Percentiles rank a stretch among this genome's conserved stretches.
Conservation (phyloP, 2,329 filamentous ascomycete species). For the Venturia pyrina region DNA sequence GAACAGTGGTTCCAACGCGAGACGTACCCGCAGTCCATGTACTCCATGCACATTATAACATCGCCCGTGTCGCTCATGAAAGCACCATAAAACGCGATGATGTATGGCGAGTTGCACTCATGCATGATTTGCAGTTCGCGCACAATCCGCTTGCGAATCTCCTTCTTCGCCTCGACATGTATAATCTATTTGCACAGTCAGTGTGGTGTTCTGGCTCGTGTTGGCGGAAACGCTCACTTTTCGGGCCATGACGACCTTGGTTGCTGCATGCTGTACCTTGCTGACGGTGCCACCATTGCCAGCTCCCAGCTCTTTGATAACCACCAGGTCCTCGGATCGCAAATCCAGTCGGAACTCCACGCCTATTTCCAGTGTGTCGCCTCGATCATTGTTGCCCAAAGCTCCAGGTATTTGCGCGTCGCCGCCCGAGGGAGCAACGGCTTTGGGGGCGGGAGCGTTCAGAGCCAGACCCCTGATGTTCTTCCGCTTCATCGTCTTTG, state of each 20-base stretch:
- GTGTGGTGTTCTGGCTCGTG: neutral
- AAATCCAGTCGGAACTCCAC: conserved; percentile 94
- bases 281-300: conserved; percentile 97
- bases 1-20: neutral
- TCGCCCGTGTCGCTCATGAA: conserved; percentile 95
- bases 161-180: conserved; percentile 94
- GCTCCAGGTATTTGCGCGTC: conserved; percentile 54
- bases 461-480: conserved; percentile 94
- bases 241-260: conserved; percentile 92
- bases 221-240: conserved; percentile 54
- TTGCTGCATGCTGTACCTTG: conserved; percentile 91
- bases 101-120: conserved; percentile 91
- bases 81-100: conserved; percentile 95
- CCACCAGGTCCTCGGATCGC: conserved; percentile 81
- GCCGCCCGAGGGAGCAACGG: conserved; percentile 60
- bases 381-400: conserved; percentile 48
- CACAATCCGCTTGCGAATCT: conserved; percentile 93
- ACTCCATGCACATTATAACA: conserved; percentile 99
- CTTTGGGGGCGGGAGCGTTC: conserved; percentile 64
- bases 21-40: conserved; percentile 95
- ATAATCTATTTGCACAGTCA: conserved; percentile 57
- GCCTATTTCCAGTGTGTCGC: conserved; percentile 81
- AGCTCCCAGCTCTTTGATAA: conserved; percentile 87
- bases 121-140: conserved; percentile 98
- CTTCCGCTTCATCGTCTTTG: conserved; percentile 91